These are phyloP conservation scores for Rhododendron vialii DNA, from an alignment of 148 eudicot genomes.

Conservation along the genomic window DNA sequence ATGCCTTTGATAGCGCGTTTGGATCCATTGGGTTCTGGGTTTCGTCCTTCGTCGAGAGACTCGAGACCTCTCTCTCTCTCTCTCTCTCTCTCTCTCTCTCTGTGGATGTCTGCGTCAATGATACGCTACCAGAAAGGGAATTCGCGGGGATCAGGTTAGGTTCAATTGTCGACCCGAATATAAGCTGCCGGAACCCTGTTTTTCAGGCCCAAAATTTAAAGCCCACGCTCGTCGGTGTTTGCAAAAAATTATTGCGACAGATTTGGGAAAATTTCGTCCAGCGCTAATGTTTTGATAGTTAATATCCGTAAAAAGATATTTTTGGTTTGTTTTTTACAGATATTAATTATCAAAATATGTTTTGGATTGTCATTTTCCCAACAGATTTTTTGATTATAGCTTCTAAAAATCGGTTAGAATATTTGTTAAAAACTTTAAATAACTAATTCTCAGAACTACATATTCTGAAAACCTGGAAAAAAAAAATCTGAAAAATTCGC, in stretches of 20 bases:
- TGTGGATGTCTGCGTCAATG: not conserved
- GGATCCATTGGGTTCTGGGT: constrained; percentile 31
- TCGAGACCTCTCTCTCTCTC: not conserved
- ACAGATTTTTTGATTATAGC: too few relatives aligned
- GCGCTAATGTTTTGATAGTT: too few relatives aligned
- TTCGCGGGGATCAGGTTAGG: not conserved
- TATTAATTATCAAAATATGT: too few relatives aligned
- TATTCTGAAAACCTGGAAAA: too few relatives aligned
- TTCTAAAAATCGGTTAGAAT: too few relatives aligned
- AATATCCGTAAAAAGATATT: too few relatives aligned
- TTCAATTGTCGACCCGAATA: not conserved
- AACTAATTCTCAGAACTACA: too few relatives aligned
- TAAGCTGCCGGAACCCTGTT: not conserved
- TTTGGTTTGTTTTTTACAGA: too few relatives aligned
- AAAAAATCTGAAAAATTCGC: too few relatives aligned
- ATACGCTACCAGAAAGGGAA: not conserved
- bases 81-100: not conserved
- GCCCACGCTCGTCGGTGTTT: not conserved
- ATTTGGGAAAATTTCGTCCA: too few relatives aligned
- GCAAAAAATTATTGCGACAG: too few relatives aligned
- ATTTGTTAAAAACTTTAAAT: too few relatives aligned
- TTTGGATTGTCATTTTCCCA: accelerated
- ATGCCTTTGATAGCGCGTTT: constrained; percentile 39
- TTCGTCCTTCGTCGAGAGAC: not conserved
- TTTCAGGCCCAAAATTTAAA: not conserved